A percentile compares a stretch with the other conserved stretches of the same genome.
phyloP scores from a whole-genome alignment of 78 protist species.

The Salpingoeca rosetta region DNA sequence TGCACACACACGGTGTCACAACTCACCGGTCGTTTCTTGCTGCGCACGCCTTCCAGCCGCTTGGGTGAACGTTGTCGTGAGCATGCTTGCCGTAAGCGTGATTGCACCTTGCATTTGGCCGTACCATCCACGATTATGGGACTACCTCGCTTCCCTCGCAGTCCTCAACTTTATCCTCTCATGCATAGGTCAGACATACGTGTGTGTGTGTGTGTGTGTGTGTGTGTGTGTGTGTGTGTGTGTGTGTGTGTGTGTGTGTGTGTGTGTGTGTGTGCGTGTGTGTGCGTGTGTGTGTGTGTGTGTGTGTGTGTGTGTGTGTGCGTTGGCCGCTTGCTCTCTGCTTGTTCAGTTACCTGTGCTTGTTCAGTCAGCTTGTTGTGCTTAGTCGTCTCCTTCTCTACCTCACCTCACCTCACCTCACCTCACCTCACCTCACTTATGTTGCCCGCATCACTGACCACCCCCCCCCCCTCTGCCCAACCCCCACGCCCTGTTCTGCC shows the following conservation, averaged over 20 bases:
- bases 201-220: background rate
- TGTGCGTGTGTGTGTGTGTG: background rate
- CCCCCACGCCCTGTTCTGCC: no score
- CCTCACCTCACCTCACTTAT: no score
- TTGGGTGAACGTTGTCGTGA: no score
- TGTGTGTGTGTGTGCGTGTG: background rate
- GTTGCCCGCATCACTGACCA: no score
- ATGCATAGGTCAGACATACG: background rate
- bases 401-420: no score
- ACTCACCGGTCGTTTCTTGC: no score
- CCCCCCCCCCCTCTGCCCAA: no score
- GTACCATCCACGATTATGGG: background rate
- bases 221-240: background rate
- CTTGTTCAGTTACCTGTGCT: background rate
- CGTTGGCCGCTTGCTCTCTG: background rate
- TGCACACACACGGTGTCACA: no score
- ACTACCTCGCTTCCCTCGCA: background rate
- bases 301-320: background rate
- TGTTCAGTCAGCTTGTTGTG: background rate
- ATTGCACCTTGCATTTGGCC: background rate
- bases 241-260: background rate
- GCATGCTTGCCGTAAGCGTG: background rate
- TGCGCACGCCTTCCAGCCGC: no score
- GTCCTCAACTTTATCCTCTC: background rate
- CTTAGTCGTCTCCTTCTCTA: no score